Evolutionary conservation across 495 filamentous ascomycete species (phyloP).

Genomic region (Xylaria scruposa): DNA sequence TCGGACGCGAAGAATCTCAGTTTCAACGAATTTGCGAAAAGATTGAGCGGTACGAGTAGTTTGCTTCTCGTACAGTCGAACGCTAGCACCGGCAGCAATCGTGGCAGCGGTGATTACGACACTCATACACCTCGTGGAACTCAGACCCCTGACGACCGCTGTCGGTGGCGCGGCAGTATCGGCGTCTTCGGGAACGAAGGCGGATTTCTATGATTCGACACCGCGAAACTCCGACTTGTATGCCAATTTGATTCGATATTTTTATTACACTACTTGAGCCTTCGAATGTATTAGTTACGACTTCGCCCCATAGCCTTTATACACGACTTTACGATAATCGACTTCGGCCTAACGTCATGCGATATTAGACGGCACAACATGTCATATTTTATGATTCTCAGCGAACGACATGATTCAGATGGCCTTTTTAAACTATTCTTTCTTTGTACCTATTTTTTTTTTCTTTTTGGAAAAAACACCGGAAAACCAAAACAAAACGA

Average conservation of each 20-base stretch:
- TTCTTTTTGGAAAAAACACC: neutral
- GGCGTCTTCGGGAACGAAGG: conserved; percentile 40
- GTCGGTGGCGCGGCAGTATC: conserved; percentile 43
- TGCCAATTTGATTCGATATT: neutral
- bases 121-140: conserved; percentile 37
- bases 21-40: conserved; percentile 61
- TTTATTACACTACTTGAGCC: neutral
- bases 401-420: conserved; percentile 19
- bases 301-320: neutral
- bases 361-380: conserved; percentile 22
- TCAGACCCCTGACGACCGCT: conserved; percentile 38
- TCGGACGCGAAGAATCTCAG: conserved; percentile 56
- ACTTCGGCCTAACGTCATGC: conserved; percentile 15
- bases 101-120: conserved; percentile 53
- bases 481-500: conserved; percentile 1
- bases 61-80: conserved; percentile 62
- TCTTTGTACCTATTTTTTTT: neutral
- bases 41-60: conserved; percentile 59
- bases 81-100: conserved; percentile 51
- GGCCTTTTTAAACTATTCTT: neutral
- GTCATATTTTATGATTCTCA: conserved; percentile 22
- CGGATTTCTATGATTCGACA: conserved; percentile 38
- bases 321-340: conserved; percentile 28
- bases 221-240: neutral
- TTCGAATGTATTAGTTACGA: conserved; percentile 26